Conservation (phyloP, 108 stramenopile species). For the Cyclotella sp. region DNA sequence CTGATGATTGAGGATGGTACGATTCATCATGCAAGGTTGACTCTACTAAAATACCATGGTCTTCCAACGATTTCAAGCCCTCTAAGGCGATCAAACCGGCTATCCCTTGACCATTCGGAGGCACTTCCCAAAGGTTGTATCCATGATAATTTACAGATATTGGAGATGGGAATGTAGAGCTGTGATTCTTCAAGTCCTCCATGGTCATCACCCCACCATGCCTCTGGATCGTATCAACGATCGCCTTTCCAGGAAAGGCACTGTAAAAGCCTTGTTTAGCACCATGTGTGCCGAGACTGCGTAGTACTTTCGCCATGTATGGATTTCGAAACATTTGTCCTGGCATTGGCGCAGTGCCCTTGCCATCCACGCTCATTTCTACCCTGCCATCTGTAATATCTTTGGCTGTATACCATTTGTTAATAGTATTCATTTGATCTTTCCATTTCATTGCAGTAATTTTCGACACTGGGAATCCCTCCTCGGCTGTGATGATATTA, state of each 20-base stretch:
- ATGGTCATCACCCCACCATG: slow-evolving; percentile 86
- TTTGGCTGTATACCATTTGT: slow-evolving; percentile 65
- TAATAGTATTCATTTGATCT: slow-evolving; percentile 63
- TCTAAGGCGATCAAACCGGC: slow-evolving; percentile 92
- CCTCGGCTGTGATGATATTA: slow-evolving; percentile 58
- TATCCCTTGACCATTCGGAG: slow-evolving; percentile 96
- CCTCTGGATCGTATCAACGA: slow-evolving; percentile 76
- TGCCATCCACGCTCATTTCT: slow-evolving; percentile 73
- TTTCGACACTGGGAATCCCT: slow-evolving; percentile 91
- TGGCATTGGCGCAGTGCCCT: slow-evolving; percentile 53
- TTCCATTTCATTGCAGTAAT: slow-evolving; percentile 90
- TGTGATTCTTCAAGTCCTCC: slow-evolving; percentile 83
- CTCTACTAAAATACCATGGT: slow-evolving; percentile 29
- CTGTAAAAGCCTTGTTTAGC: slow-evolving; percentile 90
- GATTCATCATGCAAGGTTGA: slow-evolving; percentile 19
- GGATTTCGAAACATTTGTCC: slow-evolving; percentile 91
- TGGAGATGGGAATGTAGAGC: slow-evolving; percentile 79
- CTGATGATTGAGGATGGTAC: slow-evolving; percentile 53
- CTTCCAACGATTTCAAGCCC: slow-evolving; percentile 67
- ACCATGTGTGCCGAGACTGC: slow-evolving; percentile 78
- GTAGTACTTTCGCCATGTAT: slow-evolving; percentile 85
- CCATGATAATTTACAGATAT: slow-evolving; percentile 78
- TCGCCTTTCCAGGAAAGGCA: slow-evolving; percentile 82
- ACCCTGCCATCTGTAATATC: slow-evolving; percentile 35
- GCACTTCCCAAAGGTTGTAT: slow-evolving; percentile 86